Evolutionary conservation across 2,329 filamentous ascomycete species (phyloP), one percentile per base, ranked within the genome.

Genomic region (Colletotrichum cereale): DNA sequence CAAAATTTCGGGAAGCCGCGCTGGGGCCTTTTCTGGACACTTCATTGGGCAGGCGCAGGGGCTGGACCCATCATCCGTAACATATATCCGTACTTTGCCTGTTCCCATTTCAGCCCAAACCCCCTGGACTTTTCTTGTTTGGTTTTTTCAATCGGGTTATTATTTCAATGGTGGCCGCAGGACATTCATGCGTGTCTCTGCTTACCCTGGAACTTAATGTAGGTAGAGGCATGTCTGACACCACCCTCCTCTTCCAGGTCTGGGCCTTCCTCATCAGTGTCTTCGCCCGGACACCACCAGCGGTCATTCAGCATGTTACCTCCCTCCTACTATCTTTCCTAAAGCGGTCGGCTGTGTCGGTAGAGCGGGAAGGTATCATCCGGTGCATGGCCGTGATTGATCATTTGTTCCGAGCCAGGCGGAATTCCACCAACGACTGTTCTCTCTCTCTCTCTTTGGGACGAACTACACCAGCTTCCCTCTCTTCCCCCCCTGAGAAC

Each of bases 11-110:
- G 61, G 70, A 62, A 71, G 50, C 70, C 67, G 66, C 70, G 61
- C 66, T 72, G 66, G 66, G 70, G 50, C 60, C 44, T 36, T 53
- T 21, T 31, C 40, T 50, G 58, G 42, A 8, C 24, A 31, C 63
- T 47, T 55, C 14, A 73, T 73, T 73, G 72, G 72, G 69, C 47
- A 72, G 72, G 72, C 72, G 63, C 64, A 62, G 61, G 60, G 64
- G 64, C 58, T 72, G 53, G 31, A 21, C 36, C 44, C 60, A 50
- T 63, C 26, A 63, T 48, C 38, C 4, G 61, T 21, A 29, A 50
- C 21, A 36, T 34, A 21, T 48, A 31, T 50, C n/a, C n/a, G n/a
- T n/a, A n/a, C 24, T 50, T 72, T 62, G 61, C 69, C 72, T 69
- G 68, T 62, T 48, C 57, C 44, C 16, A 62, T 47, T 57, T 72